Evolutionary conservation across 768 basidiomycete genomes (phyloP), one percentile per base, ranked within the genome.

Genomic region (Pleurotus citrinopileatus): DNA sequence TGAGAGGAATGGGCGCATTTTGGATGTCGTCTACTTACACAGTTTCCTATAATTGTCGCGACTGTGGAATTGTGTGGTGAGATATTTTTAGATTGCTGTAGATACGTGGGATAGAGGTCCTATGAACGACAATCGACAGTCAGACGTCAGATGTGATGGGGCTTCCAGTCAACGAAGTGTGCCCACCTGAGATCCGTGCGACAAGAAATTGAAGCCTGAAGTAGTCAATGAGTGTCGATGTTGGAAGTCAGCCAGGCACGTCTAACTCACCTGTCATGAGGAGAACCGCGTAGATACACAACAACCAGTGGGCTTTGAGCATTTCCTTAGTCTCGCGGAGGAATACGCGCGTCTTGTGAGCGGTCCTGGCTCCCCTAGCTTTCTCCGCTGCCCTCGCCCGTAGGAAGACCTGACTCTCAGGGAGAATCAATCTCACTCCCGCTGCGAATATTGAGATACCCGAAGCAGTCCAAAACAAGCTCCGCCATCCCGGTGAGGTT

Each of bases 21-120:
- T 37, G 38, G 42, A 34, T 19, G 34, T 2, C 51, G 22, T 19
- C 36, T 3, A 72, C 76, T 47, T 59, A 79, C 77, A 61, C 81
- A 84, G 63, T 82, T 89, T 38, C 88, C 86, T 57, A 94, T 88
- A 64, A 94, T 93, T 8, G 91, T 93, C 0, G 90, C 87, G 38
- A 78, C 75, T 4, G 87, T 88, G 1, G 90, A 78, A 57, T 76
- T 63, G 57, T 83, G 76, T 1, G 74, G 23, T 29, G 73, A 66
- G 64, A 93, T 83, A 13, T 75, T 73, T 63, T 92, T 93, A 20
- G 82, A 74, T 1, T 67, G 70, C 53, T 82, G 67, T 46, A 92
- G 72, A 64, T 89, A 92, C 7, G 86, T 89, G 46, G 91, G 90
- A 69, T 90, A 92, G n/a, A 89, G 66, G 69, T 90, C 87, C 75